Percentiles rank a stretch among this genome's conserved stretches.
phyloP scores from a whole-genome alignment of 2,329 filamentous ascomycete species.

The Aspergillus cejpii region DNA sequence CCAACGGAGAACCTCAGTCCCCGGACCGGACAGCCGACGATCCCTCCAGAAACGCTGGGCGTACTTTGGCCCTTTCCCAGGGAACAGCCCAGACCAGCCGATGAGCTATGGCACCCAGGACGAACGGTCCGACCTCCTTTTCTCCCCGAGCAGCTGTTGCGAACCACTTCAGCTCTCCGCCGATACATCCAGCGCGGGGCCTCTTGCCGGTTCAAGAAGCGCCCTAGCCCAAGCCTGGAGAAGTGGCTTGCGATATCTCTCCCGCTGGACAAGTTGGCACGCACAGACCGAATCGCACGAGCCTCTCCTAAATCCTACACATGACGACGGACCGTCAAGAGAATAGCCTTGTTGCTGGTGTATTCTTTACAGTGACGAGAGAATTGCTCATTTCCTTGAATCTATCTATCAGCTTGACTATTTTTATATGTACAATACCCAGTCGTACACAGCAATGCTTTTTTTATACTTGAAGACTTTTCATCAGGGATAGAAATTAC shows the following conservation, averaged over 20 bases:
- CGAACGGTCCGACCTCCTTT: slow-evolving; percentile 6
- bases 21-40: slow-evolving; percentile 16
- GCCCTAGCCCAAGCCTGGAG: slow-evolving; percentile 22
- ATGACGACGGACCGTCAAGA: too few relatives aligned
- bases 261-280: slow-evolving; percentile 18
- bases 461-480: too few relatives aligned
- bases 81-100: slow-evolving; percentile 21
- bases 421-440: too few relatives aligned
- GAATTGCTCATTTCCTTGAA: background rate
- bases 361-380: too few relatives aligned
- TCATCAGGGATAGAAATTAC: too few relatives aligned
- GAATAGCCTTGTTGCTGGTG: too few relatives aligned
- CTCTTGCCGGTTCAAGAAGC: slow-evolving; percentile 27
- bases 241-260: slow-evolving; percentile 20
- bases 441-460: too few relatives aligned
- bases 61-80: slow-evolving; percentile 24
- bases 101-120: slow-evolving; percentile 26
- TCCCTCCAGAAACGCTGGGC: slow-evolving; percentile 18
- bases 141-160: slow-evolving; percentile 1
- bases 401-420: background rate
- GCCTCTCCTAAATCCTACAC: slow-evolving; percentile 8
- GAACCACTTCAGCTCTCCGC: background rate
- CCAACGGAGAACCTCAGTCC: slow-evolving; percentile 24
- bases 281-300: slow-evolving; percentile 5
- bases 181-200: slow-evolving; percentile 1